Evolutionary conservation across 2,329 filamentous ascomycete genomes (phyloP).

Genomic region (Hypoxylon sp.): DNA sequence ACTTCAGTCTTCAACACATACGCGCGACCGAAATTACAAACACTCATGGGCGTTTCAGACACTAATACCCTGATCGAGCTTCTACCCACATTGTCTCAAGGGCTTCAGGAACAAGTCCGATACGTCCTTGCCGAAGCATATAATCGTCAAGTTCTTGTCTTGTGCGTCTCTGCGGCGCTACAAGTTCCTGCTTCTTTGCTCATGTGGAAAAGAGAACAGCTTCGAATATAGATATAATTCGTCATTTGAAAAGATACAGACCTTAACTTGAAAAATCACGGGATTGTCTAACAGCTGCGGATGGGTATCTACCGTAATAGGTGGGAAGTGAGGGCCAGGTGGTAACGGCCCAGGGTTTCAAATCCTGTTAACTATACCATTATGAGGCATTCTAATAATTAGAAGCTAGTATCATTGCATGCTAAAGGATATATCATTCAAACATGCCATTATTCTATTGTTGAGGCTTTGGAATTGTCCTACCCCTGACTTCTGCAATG

Average conservation of each 20-base stretch:
- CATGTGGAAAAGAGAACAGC: conserved; percentile 43
- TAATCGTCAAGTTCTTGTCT: conserved; percentile 41
- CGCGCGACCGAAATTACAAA: conserved; percentile 20
- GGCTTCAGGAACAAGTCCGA: conserved; percentile 30
- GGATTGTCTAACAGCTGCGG: too few relatives aligned
- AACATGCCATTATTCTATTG: too few relatives aligned
- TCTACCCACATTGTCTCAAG: conserved; percentile 23
- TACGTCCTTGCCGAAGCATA: conserved; percentile 38
- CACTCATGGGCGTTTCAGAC: conserved; percentile 21
- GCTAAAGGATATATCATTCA: too few relatives aligned
- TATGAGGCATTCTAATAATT: too few relatives aligned
- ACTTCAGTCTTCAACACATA: conserved; percentile 45
- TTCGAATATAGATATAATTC: background rate
- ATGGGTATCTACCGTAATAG: too few relatives aligned
- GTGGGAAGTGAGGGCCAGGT: too few relatives aligned
- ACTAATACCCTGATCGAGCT: conserved; percentile 11
- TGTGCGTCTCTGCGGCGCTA: conserved; percentile 38
- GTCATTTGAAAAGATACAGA: background rate
- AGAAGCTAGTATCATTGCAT: too few relatives aligned
- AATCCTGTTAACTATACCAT: too few relatives aligned
- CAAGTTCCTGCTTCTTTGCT: conserved; percentile 42
- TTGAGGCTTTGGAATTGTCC: too few relatives aligned
- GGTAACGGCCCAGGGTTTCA: too few relatives aligned
- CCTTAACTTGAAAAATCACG: too few relatives aligned
- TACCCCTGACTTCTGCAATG: too few relatives aligned